A percentile compares a stretch with the other conserved stretches of the same genome.
These are phyloP conservation scores for Niveomyces coronatus DNA, from an alignment of 2,329 filamentous ascomycete species.

Conservation along the genomic window DNA sequence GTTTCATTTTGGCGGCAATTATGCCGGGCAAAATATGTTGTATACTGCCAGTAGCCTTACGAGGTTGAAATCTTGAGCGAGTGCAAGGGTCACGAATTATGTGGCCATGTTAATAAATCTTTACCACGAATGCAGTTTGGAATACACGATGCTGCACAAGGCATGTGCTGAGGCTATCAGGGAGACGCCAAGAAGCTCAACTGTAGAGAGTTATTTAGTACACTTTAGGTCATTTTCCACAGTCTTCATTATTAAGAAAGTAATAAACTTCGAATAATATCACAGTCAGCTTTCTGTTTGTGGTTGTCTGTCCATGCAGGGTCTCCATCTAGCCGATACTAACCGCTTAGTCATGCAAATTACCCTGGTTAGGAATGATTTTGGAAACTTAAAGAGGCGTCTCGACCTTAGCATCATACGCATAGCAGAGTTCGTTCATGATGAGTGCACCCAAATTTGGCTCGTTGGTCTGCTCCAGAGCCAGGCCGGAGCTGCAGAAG, in stretches of 20 bases:
- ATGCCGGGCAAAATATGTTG: constrained; percentile 2
- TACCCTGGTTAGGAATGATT: constrained; percentile 1
- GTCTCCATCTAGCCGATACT: too few species aligned
- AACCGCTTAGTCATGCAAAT: constrained; percentile 7
- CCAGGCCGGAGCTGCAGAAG: constrained; percentile 24
- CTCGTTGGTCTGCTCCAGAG: constrained; percentile 24
- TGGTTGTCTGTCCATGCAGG: neutral
- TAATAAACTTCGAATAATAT: neutral
- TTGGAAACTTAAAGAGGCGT: neutral
- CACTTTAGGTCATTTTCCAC: neutral
- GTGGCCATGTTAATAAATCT: constrained; percentile 5
- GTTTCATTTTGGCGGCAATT: neutral
- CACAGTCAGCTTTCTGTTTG: neutral
- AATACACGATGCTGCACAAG: constrained; percentile 7
- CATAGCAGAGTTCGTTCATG: too few species aligned
- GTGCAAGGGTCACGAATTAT: neutral
- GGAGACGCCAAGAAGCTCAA: neutral
- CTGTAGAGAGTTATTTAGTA: constrained; percentile 5
- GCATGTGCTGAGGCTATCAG: constrained; percentile 1
- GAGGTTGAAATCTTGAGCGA: constrained; percentile 1
- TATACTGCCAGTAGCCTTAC: neutral
- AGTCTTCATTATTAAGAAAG: constrained; percentile 6
- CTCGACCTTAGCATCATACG: neutral
- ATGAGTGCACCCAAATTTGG: constrained; percentile 30
- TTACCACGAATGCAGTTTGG: constrained; percentile 1